phyloP scores from a whole-genome alignment of 2,329 filamentous ascomycete genomes.

The Lachnellula occidentalis region DNA sequence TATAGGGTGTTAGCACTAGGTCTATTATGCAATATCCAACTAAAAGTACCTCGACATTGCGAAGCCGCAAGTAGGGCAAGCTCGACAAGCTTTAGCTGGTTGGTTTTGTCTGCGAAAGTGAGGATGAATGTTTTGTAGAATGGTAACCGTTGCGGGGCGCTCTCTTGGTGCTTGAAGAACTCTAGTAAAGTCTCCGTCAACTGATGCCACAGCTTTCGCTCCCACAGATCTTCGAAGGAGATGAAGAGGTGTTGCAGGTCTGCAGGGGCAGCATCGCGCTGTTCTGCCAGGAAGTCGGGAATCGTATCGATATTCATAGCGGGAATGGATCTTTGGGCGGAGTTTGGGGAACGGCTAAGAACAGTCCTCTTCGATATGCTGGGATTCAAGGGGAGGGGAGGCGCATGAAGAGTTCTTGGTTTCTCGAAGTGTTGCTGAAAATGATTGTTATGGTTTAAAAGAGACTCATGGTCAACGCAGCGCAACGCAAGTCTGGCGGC shows the following conservation, averaged over 20 bases:
- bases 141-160: slow-evolving; percentile 75
- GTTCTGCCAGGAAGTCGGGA: slow-evolving; percentile 83
- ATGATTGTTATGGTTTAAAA: slow-evolving; percentile 5
- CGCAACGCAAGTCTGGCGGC: background rate
- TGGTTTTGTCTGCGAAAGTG: slow-evolving; percentile 97
- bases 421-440: slow-evolving; percentile 4
- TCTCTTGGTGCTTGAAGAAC: slow-evolving; percentile 81
- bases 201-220: slow-evolving; percentile 98
- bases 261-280: slow-evolving; percentile 81
- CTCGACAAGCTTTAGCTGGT: slow-evolving; percentile 93
- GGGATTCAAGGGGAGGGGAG: background rate
- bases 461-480: slow-evolving; percentile 9
- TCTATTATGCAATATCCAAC: background rate
- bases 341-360: background rate
- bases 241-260: slow-evolving; percentile 85
- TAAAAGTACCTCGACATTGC: slow-evolving; percentile 65
- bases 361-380: background rate
- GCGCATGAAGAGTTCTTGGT: background rate
- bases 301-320: slow-evolving; percentile 82
- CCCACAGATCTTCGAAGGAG: slow-evolving; percentile 94
- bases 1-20: slow-evolving; percentile 34
- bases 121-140: slow-evolving; percentile 95
- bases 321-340: slow-evolving; percentile 2
- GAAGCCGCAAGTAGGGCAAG: slow-evolving; percentile 81
- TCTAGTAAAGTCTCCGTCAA: slow-evolving; percentile 82